phyloP scores from a whole-genome alignment of 2,329 filamentous ascomycete species.

The Capronia americana region DNA sequence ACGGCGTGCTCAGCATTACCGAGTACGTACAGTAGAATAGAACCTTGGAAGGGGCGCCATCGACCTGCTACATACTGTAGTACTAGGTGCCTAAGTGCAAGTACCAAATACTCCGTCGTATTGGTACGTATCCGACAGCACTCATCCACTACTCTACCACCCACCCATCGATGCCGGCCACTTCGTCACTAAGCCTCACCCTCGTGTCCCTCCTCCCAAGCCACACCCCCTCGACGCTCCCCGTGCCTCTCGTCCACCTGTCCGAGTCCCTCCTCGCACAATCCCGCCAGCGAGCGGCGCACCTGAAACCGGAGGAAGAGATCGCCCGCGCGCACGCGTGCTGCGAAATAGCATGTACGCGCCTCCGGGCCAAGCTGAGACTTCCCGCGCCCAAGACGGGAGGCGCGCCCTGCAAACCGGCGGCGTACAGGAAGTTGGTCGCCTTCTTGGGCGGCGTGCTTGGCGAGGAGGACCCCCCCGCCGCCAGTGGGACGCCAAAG shows the following conservation, averaged over 20 bases:
- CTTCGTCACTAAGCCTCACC: conserved; percentile 71
- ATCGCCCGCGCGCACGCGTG: conserved; percentile 84
- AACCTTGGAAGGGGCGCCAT: too few relatives aligned
- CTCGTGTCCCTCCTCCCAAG: conserved; percentile 71
- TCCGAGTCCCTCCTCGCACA: conserved; percentile 78
- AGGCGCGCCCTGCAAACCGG: conserved; percentile 77
- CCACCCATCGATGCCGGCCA: conserved; percentile 23
- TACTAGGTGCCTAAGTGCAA: too few relatives aligned
- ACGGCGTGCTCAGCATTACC: background rate
- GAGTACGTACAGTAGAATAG: too few relatives aligned
- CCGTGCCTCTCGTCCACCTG: conserved; percentile 68
- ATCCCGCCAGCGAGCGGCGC: conserved; percentile 76
- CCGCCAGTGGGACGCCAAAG: conserved; percentile 42
- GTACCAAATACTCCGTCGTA: background rate
- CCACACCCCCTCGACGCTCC: conserved; percentile 59
- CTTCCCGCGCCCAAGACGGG: conserved; percentile 73
- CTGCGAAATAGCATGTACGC: conserved; percentile 86
- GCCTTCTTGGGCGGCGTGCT: conserved; percentile 78
- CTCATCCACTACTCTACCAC: too few relatives aligned
- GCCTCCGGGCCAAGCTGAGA: conserved; percentile 76
- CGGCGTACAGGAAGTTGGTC: conserved; percentile 84
- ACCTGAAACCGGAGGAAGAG: conserved; percentile 84
- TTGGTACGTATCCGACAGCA: background rate
- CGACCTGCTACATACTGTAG: too few relatives aligned
- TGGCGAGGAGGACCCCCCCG: conserved; percentile 49